phyloP scores from a whole-genome alignment of 495 filamentous ascomycete species.

The Halenospora varia region DNA sequence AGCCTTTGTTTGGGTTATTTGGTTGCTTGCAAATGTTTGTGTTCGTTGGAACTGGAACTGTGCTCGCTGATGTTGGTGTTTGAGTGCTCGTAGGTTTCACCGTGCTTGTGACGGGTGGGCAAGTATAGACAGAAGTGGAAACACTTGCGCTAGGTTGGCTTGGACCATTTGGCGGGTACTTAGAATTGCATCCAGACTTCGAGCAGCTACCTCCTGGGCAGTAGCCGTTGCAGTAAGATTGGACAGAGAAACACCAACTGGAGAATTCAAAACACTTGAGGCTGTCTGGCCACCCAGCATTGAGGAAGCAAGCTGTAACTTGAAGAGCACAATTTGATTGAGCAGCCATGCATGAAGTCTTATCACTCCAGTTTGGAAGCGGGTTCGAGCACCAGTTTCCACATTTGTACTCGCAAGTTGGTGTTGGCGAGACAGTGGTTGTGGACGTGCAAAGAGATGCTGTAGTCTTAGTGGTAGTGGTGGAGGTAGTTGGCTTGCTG shows the following conservation, averaged over 20 bases:
- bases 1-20: constrained; percentile 31
- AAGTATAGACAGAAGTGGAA: constrained; percentile 30
- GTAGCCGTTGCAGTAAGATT: constrained; percentile 32
- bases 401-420: constrained; percentile 45
- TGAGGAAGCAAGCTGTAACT: constrained; percentile 41
- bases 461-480: constrained; percentile 29
- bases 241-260: constrained; percentile 37
- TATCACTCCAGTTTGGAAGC: constrained; percentile 39
- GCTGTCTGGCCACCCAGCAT: constrained; percentile 42
- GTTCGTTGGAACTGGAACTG: constrained; percentile 36
- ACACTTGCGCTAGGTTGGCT: constrained; percentile 28
- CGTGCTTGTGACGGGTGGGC: constrained; percentile 13
- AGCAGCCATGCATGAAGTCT: constrained; percentile 30
- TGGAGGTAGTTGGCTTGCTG: constrained; percentile 1
- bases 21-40: constrained; percentile 44
- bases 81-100: constrained; percentile 16
- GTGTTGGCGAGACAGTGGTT: constrained; percentile 33
- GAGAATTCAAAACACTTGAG: constrained; percentile 40
- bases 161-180: constrained; percentile 32
- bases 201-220: constrained; percentile 25
- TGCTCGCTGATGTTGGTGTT: too few relatives aligned
- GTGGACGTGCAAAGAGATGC: constrained; percentile 32
- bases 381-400: constrained; percentile 48
- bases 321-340: constrained; percentile 38
- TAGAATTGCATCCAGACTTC: constrained; percentile 32